Percentiles rank a stretch among this genome's conserved stretches.
Conservation (phyloP, 2,329 filamentous ascomycete species). For the Aspergillus latus region DNA sequence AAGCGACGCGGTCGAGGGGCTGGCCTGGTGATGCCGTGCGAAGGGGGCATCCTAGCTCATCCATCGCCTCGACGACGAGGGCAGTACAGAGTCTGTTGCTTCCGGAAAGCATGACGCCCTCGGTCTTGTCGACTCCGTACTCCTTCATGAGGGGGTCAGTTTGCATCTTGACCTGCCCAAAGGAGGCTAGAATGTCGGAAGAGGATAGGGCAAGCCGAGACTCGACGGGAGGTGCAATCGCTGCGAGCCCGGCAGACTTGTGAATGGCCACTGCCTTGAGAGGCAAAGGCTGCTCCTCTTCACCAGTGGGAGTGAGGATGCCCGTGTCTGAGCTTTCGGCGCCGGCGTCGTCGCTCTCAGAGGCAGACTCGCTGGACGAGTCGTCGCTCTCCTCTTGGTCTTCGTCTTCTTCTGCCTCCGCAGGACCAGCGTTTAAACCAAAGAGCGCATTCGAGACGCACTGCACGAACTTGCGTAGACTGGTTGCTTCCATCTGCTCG, state of each 20-base stretch:
- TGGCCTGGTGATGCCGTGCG: constrained; percentile 23
- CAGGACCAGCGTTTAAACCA: background rate
- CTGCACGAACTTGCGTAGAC: background rate
- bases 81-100: constrained; percentile 17
- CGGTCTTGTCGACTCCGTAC: too few species aligned
- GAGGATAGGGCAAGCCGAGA: background rate
- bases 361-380: background rate
- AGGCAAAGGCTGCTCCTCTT: too few species aligned
- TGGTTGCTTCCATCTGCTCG: constrained; percentile 17
- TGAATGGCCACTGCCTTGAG: background rate
- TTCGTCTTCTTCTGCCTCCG: background rate
- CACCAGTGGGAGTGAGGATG: too few species aligned
- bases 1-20: constrained; percentile 20
- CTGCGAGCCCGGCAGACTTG: background rate
- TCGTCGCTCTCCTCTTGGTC: background rate
- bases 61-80: constrained; percentile 31
- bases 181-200: background rate
- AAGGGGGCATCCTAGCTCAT: constrained; percentile 31
- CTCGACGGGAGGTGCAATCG: background rate
- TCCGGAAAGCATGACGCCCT: too few species aligned
- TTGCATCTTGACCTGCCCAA: background rate
- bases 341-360: too few species aligned
- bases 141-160: background rate
- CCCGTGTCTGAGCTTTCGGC: too few species aligned
- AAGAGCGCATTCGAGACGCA: background rate